phyloP scores from a whole-genome alignment of 1,284 basidiomycete species.

The Tilletia walkeri region DNA sequence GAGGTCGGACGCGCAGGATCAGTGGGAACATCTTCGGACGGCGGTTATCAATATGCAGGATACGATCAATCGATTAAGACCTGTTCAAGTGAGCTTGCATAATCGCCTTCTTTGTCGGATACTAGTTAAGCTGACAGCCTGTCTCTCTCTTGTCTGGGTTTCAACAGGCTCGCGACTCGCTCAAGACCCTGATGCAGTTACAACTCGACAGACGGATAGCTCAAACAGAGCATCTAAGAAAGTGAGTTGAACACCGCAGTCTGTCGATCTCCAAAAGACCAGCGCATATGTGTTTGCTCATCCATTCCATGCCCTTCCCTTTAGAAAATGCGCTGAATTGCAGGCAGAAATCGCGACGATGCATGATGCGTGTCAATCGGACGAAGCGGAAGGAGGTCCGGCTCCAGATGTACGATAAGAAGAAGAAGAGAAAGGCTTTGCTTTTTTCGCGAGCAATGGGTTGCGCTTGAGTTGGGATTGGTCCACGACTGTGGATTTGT shows the following conservation, averaged over 20 bases:
- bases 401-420: neutral
- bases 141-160: no score
- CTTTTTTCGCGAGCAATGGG: neutral
- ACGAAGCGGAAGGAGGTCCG: neutral
- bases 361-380: neutral
- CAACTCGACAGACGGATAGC: conserved; percentile 41
- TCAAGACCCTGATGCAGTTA: conserved; percentile 37
- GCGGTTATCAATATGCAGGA: conserved; percentile 52
- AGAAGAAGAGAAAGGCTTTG: neutral
- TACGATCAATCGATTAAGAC: conserved; percentile 48
- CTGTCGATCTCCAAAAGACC: no score
- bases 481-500: no score
- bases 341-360: conserved; percentile 12
- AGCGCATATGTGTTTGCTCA: no score
- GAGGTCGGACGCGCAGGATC: conserved; percentile 26
- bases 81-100: conserved; percentile 25
- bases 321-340: conserved; percentile 12
- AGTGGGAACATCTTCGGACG: conserved; percentile 46
- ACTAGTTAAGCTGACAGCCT: no score
- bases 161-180: conserved; percentile 39
- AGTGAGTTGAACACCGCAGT: neutral
- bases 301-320: neutral
- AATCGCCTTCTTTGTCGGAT: neutral
- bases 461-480: no score
- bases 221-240: conserved; percentile 36